These are phyloP conservation scores for Claviceps sp. DNA, from an alignment of 2,329 filamentous ascomycete genomes.

Conservation along the genomic window DNA sequence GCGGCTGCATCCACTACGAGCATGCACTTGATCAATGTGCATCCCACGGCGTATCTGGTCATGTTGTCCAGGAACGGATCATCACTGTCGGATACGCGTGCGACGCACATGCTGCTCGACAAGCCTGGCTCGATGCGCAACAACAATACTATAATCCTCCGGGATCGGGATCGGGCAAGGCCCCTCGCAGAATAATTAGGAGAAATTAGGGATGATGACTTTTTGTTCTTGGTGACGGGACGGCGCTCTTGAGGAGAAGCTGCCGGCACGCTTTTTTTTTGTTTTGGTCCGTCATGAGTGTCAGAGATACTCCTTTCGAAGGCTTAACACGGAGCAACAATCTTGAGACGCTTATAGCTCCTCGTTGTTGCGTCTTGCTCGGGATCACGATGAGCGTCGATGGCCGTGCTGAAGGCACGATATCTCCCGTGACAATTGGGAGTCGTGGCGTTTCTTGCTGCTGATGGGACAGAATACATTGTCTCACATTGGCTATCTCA, in stretches of 20 bases:
- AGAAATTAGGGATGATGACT: not conserved
- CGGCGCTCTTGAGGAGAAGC: constrained; percentile 29
- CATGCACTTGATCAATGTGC: constrained; percentile 76
- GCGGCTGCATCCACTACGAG: constrained; percentile 76
- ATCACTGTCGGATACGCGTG: constrained; percentile 79
- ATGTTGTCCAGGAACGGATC: constrained; percentile 57
- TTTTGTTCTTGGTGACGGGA: constrained; percentile 15
- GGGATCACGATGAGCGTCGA: not conserved
- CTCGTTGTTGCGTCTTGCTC: not conserved
- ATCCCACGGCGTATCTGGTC: constrained; percentile 59
- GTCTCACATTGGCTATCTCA: no score
- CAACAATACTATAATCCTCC: constrained; percentile 39
- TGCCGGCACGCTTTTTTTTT: constrained; percentile 30
- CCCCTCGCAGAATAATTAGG: not conserved
- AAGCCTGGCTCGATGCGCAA: constrained; percentile 25
- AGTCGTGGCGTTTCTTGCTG: no score
- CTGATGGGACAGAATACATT: no score
- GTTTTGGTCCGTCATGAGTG: no score
- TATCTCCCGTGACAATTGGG: no score
- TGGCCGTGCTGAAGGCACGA: not conserved
- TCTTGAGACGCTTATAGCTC: constrained; percentile 11
- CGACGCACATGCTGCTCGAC: constrained; percentile 19
- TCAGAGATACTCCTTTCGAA: constrained; percentile 7
- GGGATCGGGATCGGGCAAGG: constrained; percentile 21
- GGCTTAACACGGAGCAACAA: constrained; percentile 35